These are phyloP conservation scores for Parafenestella ontariensis DNA, from an alignment of 2,329 filamentous ascomycete genomes.

Conservation along the genomic window DNA sequence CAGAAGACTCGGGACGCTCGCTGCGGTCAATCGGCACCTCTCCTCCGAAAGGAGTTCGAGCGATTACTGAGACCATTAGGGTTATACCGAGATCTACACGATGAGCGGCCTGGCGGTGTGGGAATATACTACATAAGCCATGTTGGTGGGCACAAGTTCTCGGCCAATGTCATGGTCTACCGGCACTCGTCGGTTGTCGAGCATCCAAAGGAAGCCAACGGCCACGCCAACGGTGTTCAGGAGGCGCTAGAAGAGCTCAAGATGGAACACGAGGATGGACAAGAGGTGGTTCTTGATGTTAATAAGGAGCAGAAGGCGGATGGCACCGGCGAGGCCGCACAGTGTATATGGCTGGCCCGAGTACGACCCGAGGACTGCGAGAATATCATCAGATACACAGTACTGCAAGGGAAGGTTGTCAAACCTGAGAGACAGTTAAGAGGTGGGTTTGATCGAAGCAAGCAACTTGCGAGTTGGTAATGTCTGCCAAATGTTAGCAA, in stretches of 20 bases:
- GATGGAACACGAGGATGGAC: slow-evolving; percentile 49
- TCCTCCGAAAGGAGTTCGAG: slow-evolving; percentile 88
- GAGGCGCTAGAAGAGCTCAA: slow-evolving; percentile 49
- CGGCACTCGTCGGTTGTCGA: slow-evolving; percentile 57
- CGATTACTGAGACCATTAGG: slow-evolving; percentile 85
- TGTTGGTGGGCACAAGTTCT: slow-evolving; percentile 95
- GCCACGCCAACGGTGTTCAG: slow-evolving; percentile 33
- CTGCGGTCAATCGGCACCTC: slow-evolving; percentile 90
- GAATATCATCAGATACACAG: slow-evolving; percentile 86
- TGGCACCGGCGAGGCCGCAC: slow-evolving; percentile 63
- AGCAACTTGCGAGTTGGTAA: slow-evolving; percentile 86
- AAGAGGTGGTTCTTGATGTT: slow-evolving; percentile 39
- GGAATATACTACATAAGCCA: slow-evolving; percentile 97
- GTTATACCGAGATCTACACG: slow-evolving; percentile 84
- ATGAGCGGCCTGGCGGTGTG: slow-evolving; percentile 88
- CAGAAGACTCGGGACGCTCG: slow-evolving; percentile 93
- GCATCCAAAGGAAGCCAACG: slow-evolving; percentile 24
- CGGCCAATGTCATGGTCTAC: slow-evolving; percentile 93
- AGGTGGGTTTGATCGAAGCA: slow-evolving; percentile 86
- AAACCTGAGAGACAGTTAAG: slow-evolving; percentile 86
- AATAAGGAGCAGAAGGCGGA: slow-evolving; percentile 49
- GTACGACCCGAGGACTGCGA: slow-evolving; percentile 89
- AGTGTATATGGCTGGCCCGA: slow-evolving; percentile 92
- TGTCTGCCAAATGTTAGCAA: background rate
- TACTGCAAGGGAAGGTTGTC: slow-evolving; percentile 91